Evolutionary conservation across 352 stramenopile genomes (phyloP), one percentile per base, ranked within the genome.

Genomic region (Globisporangium paroecandrum): DNA sequence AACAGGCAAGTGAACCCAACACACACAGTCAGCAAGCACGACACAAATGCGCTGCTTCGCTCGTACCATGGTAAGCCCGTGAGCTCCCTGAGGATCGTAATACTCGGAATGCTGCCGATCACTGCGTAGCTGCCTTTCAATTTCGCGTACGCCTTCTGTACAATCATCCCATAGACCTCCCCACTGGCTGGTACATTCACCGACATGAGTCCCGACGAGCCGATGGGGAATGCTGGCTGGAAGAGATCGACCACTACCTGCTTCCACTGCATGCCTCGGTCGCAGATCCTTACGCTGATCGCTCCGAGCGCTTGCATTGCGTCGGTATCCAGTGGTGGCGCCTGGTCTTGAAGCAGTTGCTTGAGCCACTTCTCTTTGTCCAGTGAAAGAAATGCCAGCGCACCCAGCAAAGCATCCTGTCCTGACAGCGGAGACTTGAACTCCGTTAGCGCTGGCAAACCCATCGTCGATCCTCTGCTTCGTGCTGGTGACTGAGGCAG

Each of bases 141-240:
- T 43, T 91, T 91, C 5, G 77, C 83, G 18, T 75, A 80, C n/a
- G 81, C 81, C 56, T 91, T 91, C 22, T 89, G 77, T 0, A 91
- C 66, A 4, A 89, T 47, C 24, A 74, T 64, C 1, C 72, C 47
- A 20, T 76, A 89, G 4, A 78, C 38, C 32, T 87, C 77, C 1
- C 77, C 76, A 22, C 38, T 66, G 46, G 2, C 22, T 5, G 20
- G 66, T 70, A 29, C 64, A 74, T 15, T 41, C 46, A 69, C 49
- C 12, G 64, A 54, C 66, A 84, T 68, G 5, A 82, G 27, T 4
- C 79, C 76, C 49, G 47, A 58, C 32, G 47, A 58, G 43, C 74
- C 72, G 34, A 81, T 51, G 15, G 75, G 66, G 38, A 90, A 78
- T 0, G 66, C 60, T 47, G 81, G 82, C 1, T 80, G 41, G 41